Conservation (phyloP, 179 eudicot genomes). For the Pouteria campechiana region DNA sequence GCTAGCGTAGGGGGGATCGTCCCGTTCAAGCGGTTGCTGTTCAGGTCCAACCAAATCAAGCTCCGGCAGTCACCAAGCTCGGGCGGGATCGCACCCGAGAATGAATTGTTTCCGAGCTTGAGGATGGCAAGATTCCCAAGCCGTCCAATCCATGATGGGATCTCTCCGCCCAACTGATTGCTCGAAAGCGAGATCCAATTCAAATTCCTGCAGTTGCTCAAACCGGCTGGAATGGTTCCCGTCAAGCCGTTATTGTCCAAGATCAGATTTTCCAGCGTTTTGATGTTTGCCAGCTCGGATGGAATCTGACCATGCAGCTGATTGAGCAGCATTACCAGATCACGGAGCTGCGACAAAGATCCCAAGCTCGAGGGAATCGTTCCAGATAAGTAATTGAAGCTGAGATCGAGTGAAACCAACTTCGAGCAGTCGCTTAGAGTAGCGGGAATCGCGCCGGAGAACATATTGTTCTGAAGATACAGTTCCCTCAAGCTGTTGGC, state of each 20-base stretch:
- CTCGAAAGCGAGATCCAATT: slow-evolving; percentile 93
- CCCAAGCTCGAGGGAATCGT: slow-evolving; percentile 62
- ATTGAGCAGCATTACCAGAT: slow-evolving; percentile 78
- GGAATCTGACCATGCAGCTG: slow-evolving; percentile 76
- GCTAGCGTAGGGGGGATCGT: slow-evolving; percentile 55
- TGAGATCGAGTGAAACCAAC: slow-evolving; percentile 76
- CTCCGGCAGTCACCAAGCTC: slow-evolving; percentile 85
- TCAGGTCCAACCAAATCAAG: slow-evolving; percentile 85
- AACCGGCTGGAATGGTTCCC: slow-evolving; percentile 62
- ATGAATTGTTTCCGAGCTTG: slow-evolving; percentile 70
- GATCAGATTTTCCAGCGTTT: slow-evolving; percentile 57
- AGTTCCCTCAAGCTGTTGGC: slow-evolving; percentile 36
- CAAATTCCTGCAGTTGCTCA: slow-evolving; percentile 62
- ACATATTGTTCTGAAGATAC: slow-evolving; percentile 51
- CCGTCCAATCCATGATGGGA: slow-evolving; percentile 68
- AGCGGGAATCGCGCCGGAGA: slow-evolving; percentile 49
- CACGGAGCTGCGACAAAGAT: slow-evolving; percentile 42
- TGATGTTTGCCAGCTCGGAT: slow-evolving; percentile 38
- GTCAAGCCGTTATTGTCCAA: slow-evolving; percentile 68
- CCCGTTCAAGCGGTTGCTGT: slow-evolving; percentile 60
- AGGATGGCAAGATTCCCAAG: slow-evolving; percentile 60
- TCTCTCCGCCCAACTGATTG: slow-evolving; percentile 50
- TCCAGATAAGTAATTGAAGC: slow-evolving; percentile 64
- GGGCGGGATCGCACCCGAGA: slow-evolving; percentile 57
- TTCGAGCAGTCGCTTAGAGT: slow-evolving; percentile 51